Evolutionary conservation across 2,329 filamentous ascomycete species (phyloP), one percentile per base, ranked within the genome.

Genomic region (Emericellopsis cladophorae): DNA sequence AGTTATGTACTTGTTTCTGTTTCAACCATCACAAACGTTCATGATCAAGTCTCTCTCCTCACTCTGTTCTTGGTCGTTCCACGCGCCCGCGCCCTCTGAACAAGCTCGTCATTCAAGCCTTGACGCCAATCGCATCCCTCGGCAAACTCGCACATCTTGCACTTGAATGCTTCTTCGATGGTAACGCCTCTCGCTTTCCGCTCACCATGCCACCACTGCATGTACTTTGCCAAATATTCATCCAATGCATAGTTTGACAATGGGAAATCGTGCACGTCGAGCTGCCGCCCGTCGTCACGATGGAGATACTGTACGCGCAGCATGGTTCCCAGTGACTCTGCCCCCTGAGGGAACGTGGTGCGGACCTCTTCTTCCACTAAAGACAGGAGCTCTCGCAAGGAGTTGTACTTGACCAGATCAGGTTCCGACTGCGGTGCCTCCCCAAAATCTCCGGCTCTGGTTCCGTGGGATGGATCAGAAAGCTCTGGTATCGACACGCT

Each of bases 121-220:
- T 72, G 68, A 31, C 89, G 69, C 90, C 90, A 96, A 11, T 73
- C 70, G 56, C 90, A 96, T 2, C 66, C 69, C 3, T 85, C 79
- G 0, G 72, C 76, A 57, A 95, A 95, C 48, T 94, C 87, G 54
- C 90, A 96, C 21, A 71, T 76, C 16, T 77, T 66, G 56, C 90
- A 96, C 58, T 95, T 96, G 61, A 82, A 94, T 0, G 86, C 84
- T 50, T 95, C 89, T 52, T 89, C 81, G 7, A 93, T 72, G 7
- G 76, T 70, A 3, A 95, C 89, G 0, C 90, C 90, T 7, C 70
- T 68, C 0, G 88, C 77, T 39, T 72, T 62, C 14, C 89, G 67
- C 50, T 82, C 68, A 1, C 89, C 90, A 26, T 74, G 76, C 90
- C 90, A 96, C 87, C 87, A 95, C n/a, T 69, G 58, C 73, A 95